Evolutionary conservation across 208 protist species (phyloP), one percentile per base, ranked within the genome.

Genomic region (Novymonas esmeraldas): DNA sequence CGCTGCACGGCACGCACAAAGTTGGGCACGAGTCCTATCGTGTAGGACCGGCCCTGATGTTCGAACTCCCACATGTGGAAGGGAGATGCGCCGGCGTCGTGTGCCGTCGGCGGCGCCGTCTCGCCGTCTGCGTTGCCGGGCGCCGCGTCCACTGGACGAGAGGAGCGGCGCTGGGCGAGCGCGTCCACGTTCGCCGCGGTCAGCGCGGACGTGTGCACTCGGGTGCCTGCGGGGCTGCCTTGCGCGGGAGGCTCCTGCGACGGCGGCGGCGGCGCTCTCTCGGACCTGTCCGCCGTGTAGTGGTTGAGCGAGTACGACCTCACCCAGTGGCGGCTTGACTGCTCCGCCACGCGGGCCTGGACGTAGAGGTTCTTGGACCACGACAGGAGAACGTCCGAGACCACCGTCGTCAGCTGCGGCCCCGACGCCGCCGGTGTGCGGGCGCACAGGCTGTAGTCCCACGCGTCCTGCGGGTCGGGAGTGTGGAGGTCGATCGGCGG

Each of bases 321-420:
- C 33, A 48, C 38, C 70, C 70, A 76, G 13, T 45, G 61, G 11
- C 38, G 16, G 29, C 65, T 49, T 14, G 38, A 36, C 41, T 9
- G 42, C 5, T 55, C 31, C 33, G 70, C 63, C 24, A 42, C n/a
- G 24, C 49, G 61, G 2, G 70, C 70, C 31, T 34, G 41, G 13
- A 65, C 22, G 42, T 76, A 76, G 31, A 64, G 28, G 13, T 49
- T 38, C 70, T 70, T 76, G 4, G 59, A 39, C 70, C 70, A 76
- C 13, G 63, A 70, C 28, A 76, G 39, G n/a, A 76, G 11, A n/a
- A 76, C 57, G 36, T 76, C 70, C n/a, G 56, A 38, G 28, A 34
- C 36, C 18, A 29, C 51, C 34, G 51, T 16, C 5, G 67, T 59
- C 29, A 20, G 46, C 13, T 5, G 34, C 45, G 45, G 18, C 38